Evolutionary conservation across 192 early-diverging fungal species (phyloP), one percentile per base, ranked within the genome.

Genomic region (Cetraspora pellucida): DNA sequence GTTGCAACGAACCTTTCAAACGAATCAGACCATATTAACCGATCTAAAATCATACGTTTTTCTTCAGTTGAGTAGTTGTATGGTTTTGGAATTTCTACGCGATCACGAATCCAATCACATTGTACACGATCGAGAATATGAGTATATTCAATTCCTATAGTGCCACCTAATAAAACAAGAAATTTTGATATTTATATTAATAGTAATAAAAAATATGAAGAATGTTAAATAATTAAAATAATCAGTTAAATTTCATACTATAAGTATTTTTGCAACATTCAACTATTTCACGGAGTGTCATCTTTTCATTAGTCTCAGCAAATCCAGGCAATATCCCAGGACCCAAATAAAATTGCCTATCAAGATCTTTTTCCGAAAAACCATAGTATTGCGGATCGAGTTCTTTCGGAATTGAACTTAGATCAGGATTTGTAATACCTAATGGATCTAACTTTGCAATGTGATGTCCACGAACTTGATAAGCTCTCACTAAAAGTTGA

Each of bases 111-210:
- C 97, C 97, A 99, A 87, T 99, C 95, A 85, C 96, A 98, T 82
- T 94, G 92, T 44, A 84, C 89, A 78, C 96, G 93, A 85, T 98
- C 96, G 63, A 94, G 92, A 81, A 99, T 99, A 86, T 99, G 97
- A 72, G 95, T 95, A 87, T 98, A 99, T 84, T 99, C 97, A 75
- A 97, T 88, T 83, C 96, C 97, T 52, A 98, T 91, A n/a, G 93
- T 89, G 55, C 94, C 93, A 78, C 90, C 91, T 92, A 77, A 10
- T 10, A 44, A 37, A 17, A 21, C 25, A 60, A 63, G 9, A 72
- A 55, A 28, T 46, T 44, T 17, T 16, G 16, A 46, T 17, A 64
- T 43, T 72, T 13, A 72, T 60, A 64, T 70, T 37, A 16, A 80
- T 30, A 37, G 37, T 23, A 63, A 57, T 30, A 7, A 65, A 69